Evolutionary conservation across 2,329 filamentous ascomycete species (phyloP).

Genomic region (Escovopsis sp.): DNA sequence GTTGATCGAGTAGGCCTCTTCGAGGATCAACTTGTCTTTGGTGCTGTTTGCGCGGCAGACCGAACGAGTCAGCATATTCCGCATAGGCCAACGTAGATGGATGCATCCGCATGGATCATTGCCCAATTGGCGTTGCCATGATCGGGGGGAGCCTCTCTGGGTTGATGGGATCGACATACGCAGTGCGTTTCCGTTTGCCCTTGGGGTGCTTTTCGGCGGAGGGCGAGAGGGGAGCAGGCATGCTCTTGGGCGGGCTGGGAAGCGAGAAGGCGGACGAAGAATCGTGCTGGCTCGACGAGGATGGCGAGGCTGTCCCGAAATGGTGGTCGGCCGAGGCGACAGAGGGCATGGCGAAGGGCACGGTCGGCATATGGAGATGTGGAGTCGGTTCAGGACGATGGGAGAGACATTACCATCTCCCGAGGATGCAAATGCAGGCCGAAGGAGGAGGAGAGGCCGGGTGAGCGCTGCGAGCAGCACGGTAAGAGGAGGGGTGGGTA

Average conservation of each 20-base stretch:
- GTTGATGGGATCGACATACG: conserved; percentile 27
- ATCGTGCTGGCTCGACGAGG: conserved; percentile 11
- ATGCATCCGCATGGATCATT: neutral
- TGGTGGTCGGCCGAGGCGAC: conserved; percentile 12
- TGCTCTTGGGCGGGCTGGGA: conserved; percentile 3
- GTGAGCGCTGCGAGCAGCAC: neutral
- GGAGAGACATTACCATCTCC: conserved; percentile 6
- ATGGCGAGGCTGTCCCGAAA: conserved; percentile 7
- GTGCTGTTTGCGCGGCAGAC: conserved; percentile 34
- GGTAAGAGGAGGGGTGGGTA: conserved; percentile 1
- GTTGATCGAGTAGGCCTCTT: conserved; percentile 70
- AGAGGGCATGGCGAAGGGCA: conserved; percentile 9
- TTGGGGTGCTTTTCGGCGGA: conserved; percentile 34
- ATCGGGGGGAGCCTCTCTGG: neutral
- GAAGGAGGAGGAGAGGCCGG: neutral
- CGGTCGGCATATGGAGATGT: conserved; percentile 11
- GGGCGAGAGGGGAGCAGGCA: conserved; percentile 9
- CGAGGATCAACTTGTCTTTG: conserved; percentile 78
- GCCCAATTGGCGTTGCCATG: neutral
- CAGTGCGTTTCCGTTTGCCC: conserved; percentile 47
- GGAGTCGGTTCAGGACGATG: conserved; percentile 3
- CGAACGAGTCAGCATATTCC: conserved; percentile 8
- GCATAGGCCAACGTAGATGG: conserved; percentile 8
- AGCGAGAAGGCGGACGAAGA: conserved; percentile 7
- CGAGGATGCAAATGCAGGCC: neutral